These are phyloP conservation scores for Pythium rishiriense DNA, from an alignment of 352 stramenopile genomes.

Conservation along the genomic window DNA sequence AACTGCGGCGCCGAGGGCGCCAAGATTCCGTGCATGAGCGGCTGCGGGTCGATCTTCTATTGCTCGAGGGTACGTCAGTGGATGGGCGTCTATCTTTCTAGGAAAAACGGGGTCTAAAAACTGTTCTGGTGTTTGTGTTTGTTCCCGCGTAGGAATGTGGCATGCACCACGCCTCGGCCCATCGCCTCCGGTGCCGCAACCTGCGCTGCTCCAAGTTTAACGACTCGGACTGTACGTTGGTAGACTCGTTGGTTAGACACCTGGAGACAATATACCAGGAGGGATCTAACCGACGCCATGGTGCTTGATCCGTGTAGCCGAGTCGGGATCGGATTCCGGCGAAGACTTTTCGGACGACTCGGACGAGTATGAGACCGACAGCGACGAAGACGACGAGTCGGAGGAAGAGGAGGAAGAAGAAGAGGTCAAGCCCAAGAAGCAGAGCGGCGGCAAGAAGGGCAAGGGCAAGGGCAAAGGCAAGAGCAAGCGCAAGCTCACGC, in stretches of 20 bases:
- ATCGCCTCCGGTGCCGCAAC: constrained; percentile 84
- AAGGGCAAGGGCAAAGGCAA: constrained; percentile 41
- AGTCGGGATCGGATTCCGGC: constrained; percentile 67
- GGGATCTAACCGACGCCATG: not conserved
- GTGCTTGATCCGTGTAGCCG: constrained; percentile 34
- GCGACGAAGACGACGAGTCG: constrained; percentile 22
- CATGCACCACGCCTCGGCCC: constrained; percentile 86
- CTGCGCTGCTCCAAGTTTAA: constrained; percentile 89
- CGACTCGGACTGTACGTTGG: constrained; percentile 78
- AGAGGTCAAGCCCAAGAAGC: constrained; percentile 55
- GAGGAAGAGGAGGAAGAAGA: constrained; percentile 59
- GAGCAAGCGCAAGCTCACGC: constrained; percentile 28
- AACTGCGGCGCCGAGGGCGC: constrained; percentile 81
- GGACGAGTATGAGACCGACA: constrained; percentile 33
- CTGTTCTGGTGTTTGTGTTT: not conserved
- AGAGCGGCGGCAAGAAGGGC: constrained; percentile 3
- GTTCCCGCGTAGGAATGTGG: constrained; percentile 67
- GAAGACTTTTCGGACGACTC: constrained; percentile 63
- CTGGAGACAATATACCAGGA: not conserved
- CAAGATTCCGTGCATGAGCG: constrained; percentile 87
- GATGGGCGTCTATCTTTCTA: not conserved
- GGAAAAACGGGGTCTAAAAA: not conserved
- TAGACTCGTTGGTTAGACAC: not conserved
- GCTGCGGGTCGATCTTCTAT: constrained; percentile 86
- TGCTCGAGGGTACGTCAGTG: constrained; percentile 65